Conservation (phyloP, 1,139 yeast genomes). For the Hansenula lynferdii region DNA sequence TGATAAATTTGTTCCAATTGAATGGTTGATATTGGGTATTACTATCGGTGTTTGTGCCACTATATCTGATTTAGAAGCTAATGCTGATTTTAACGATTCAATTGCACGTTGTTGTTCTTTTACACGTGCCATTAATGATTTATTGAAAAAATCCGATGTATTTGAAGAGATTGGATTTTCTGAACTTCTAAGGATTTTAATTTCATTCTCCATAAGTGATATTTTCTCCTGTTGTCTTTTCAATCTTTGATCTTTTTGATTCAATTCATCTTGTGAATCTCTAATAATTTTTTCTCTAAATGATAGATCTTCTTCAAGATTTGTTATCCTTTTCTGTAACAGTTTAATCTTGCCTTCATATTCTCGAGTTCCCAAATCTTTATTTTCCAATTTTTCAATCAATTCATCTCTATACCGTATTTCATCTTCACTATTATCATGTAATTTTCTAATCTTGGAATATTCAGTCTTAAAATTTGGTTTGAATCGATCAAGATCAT, state of each 20-base stretch:
- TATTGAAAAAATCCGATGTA: slow-evolving; percentile 20
- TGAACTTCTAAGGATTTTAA: slow-evolving; percentile 8
- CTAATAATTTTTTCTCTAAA: slow-evolving; percentile 25
- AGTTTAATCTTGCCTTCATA: slow-evolving; percentile 7
- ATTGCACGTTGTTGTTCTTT: slow-evolving; percentile 17
- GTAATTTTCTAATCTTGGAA: slow-evolving; percentile 14
- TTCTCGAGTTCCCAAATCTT: slow-evolving; percentile 6
- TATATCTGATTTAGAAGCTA: slow-evolving; percentile 22
- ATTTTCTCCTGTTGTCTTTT: slow-evolving; percentile 10
- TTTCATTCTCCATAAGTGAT: slow-evolving; percentile 6
- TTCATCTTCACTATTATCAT: slow-evolving; percentile 19
- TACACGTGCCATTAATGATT: slow-evolving; percentile 21
- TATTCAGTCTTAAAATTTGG: slow-evolving; percentile 18
- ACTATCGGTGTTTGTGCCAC: slow-evolving; percentile 9
- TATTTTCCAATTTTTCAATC: slow-evolving; percentile 15
- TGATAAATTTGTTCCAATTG: not conserved
- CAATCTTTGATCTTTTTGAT: slow-evolving; percentile 8
- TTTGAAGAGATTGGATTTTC: slow-evolving; percentile 2
- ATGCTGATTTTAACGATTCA: slow-evolving; percentile 10
- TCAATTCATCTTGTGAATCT: slow-evolving; percentile 21
- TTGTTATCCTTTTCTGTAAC: slow-evolving; percentile 7
- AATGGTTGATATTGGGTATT: not conserved
- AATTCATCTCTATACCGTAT: slow-evolving; percentile 21
- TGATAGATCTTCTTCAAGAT: slow-evolving; percentile 22
- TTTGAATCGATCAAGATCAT: not conserved